Base-by-base conservation (phyloP, 805 yeast species). In the Teunomyces tritomae region DNA sequence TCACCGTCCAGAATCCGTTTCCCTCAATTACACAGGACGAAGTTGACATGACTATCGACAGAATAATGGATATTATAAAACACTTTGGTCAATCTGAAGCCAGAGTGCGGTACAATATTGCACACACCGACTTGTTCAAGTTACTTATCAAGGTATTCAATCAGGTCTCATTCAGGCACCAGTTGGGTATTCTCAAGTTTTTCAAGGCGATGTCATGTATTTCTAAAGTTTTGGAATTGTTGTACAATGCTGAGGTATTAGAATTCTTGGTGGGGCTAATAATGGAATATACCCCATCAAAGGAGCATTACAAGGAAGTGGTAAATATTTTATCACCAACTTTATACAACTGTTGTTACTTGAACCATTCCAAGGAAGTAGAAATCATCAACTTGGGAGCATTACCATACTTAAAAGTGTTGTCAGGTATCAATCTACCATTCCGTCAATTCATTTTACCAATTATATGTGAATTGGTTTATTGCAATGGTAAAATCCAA, bases 381-480 rank as follows among this genome's bases (percentile, higher is more conserved):
- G 80, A 76, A 48, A 64, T 79, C 14, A 79, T 78, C 8, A 55
- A 58, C 27, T 58, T 72, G 24, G 84, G 83, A 1, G 72, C 74
- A 1, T 64, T 80, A 3, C 80, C 81, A 0, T 56, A 67, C 6
- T 62, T 80, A 36, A 68, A 69, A 44, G 65, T 63, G 13, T 63
- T 78, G 8, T 67, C 74, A 5, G 53, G 56, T 26, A 65, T 67
- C 13, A 74, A 75, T 49, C 55, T 75, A 4, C 75, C 77, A 8
- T 68, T 78, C 45, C 68, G 78, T 30, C 83, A 80, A 52, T 78
- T 81, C 51, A 73, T 78, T 0, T 61, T 78, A 33, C 84, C 84
- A 1, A 64, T 80, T 7, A 50, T 80, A 16, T 78, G 82, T 52
- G 83, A 79, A 44, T 63, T 81, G 56, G 82, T 74, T 1, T 71